phyloP scores from a whole-genome alignment of 768 basidiomycete genomes.

The Leucosporidium creatinivorum region DNA sequence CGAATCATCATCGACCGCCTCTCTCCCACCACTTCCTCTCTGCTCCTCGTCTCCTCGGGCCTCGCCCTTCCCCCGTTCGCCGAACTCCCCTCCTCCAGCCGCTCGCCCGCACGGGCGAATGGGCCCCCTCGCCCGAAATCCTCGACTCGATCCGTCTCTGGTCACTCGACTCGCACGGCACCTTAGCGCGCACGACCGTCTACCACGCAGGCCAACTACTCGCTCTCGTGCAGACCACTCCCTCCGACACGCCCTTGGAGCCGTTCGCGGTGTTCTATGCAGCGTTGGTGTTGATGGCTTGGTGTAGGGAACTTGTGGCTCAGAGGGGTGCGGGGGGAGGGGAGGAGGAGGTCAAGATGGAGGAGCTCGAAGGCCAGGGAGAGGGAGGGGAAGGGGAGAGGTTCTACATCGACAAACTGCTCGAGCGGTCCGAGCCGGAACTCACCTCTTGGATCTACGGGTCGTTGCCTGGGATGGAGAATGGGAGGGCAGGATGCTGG shows the following conservation, averaged over 20 bases:
- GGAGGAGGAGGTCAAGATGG: not conserved
- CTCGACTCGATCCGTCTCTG: not conserved
- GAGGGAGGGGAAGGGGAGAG: not conserved
- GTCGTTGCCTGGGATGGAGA: not conserved
- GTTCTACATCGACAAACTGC: constrained; percentile 14
- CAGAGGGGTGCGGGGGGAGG: not conserved
- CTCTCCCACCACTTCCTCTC: no score
- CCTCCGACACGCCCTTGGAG: constrained; percentile 24
- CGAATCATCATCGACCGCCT: no score
- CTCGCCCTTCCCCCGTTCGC: no score
- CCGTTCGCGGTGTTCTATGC: constrained; percentile 29
- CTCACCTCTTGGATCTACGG: not conserved
- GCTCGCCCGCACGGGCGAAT: constrained; percentile 8
- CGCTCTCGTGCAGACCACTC: constrained; percentile 13
- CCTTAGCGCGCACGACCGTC: constrained; percentile 14
- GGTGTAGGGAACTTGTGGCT: not conserved
- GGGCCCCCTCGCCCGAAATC: not conserved
- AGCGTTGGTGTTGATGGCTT: constrained; percentile 22
- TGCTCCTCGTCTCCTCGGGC: not conserved
- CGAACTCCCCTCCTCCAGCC: constrained; percentile 2
- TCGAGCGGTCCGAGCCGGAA: constrained; percentile 7
- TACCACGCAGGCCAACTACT: constrained; percentile 32
- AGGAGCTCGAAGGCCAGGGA: not conserved
- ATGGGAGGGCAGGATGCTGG: not conserved
- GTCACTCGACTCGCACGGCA: constrained; percentile 8